phyloP scores from a whole-genome alignment of 108 stramenopile species.

The Schizochytrium sp. region DNA sequence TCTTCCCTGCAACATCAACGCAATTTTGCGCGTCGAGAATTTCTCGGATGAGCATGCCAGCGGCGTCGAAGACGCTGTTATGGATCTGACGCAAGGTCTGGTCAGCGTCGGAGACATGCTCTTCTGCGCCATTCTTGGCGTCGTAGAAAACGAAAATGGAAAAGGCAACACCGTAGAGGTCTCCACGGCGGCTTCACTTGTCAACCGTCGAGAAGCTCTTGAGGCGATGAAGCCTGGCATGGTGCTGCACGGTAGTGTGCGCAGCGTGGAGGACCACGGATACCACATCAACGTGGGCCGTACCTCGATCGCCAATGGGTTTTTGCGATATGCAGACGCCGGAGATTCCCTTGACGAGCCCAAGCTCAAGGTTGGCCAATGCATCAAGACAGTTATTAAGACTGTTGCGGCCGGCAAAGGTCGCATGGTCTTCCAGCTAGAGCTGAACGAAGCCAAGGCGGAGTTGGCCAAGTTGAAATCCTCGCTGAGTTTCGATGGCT shows the following conservation, averaged over 20 bases:
- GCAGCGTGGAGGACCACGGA: slow-evolving; percentile 6
- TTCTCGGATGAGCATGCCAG: neutral
- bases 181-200: neutral
- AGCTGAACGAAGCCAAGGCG: neutral
- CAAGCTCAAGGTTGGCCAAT: neutral
- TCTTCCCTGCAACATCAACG: neutral
- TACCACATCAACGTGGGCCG: neutral
- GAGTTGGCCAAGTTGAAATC: neutral
- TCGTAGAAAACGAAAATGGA: neutral
- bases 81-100: neutral
- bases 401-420: neutral
- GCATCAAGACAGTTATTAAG: neutral
- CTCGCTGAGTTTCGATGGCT: neutral
- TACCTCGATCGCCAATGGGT: neutral
- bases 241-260: neutral
- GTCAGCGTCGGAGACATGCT: neutral
- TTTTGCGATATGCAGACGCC: neutral
- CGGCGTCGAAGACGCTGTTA: neutral
- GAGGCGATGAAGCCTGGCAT: neutral
- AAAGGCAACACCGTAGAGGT: neutral
- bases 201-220: neutral
- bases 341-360: neutral
- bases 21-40: neutral
- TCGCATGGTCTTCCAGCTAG: neutral
- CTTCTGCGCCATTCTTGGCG: neutral